Conservation (phyloP, 495 filamentous ascomycete species). For the Penicillium macrosclerotiorum region DNA sequence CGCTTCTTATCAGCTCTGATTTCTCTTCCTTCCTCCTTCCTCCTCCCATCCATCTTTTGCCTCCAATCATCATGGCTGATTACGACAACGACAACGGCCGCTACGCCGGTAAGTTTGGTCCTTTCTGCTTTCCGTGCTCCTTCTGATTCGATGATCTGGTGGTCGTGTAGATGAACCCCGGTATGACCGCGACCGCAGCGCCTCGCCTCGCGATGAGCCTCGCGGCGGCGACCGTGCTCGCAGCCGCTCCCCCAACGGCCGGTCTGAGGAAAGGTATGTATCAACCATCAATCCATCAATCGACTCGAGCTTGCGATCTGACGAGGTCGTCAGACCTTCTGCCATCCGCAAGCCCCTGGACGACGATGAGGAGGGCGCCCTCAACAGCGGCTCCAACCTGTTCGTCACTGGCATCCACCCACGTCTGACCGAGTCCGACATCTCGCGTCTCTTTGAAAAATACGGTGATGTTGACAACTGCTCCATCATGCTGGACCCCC, state of each 20-base stretch:
- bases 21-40: conserved; percentile 23
- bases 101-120: conserved; percentile 69
- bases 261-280: conserved; percentile 71
- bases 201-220: conserved; percentile 77
- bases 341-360: conserved; percentile 44
- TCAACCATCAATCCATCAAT: background rate
- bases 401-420: conserved; percentile 99
- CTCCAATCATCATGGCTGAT: conserved; percentile 52
- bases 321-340: conserved; percentile 9
- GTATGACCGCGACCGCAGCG: conserved; percentile 86
- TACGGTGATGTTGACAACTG: conserved; percentile 98
- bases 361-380: conserved; percentile 75
- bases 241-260: conserved; percentile 71
- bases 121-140: conserved; percentile 8
- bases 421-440: conserved; percentile 84
- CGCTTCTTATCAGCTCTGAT: conserved; percentile 24
- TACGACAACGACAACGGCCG: conserved; percentile 85
- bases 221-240: conserved; percentile 74
- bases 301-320: conserved; percentile 2
- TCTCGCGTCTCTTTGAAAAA: conserved; percentile 95
- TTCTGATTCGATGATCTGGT: conserved; percentile 3
- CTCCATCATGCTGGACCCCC: conserved; percentile 98
- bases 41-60: conserved; percentile 15
- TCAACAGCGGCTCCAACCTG: conserved; percentile 94
- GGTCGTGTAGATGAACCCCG: conserved; percentile 66